phyloP scores from a whole-genome alignment of 768 basidiomycete genomes.

The Tremella yokohamensis region DNA sequence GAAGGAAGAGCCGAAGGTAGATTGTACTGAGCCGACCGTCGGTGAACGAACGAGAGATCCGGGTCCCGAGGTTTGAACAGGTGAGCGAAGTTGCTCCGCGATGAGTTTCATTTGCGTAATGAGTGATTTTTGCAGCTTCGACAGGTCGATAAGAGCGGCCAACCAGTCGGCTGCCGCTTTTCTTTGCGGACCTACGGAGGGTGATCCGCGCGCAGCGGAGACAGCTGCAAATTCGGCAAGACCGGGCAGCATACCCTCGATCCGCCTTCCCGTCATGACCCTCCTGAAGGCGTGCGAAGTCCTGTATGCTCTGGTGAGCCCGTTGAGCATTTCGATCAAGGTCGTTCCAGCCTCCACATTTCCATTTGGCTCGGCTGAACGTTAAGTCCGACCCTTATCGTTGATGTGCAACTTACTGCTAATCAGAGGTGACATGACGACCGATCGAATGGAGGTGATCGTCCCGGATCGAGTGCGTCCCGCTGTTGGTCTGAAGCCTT shows the following conservation, averaged over 20 bases:
- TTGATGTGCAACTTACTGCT: slow-evolving; percentile 11
- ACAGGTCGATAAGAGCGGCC: slow-evolving; percentile 25
- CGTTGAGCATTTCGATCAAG: slow-evolving; percentile 15
- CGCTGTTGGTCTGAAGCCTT: slow-evolving; percentile 20
- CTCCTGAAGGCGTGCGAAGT: slow-evolving; percentile 30
- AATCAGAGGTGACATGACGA: slow-evolving; percentile 19
- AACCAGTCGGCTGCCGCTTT: slow-evolving; percentile 26
- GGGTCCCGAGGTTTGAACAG: background rate
- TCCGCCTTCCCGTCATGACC: slow-evolving; percentile 21
- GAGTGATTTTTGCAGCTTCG: slow-evolving; percentile 25
- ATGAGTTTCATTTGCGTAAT: slow-evolving; percentile 22
- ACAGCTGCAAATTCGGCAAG: slow-evolving; percentile 42
- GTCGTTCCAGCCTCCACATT: slow-evolving; percentile 12
- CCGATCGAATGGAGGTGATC: slow-evolving; percentile 28
- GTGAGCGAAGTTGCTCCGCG: slow-evolving; percentile 5
- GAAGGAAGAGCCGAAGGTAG: slow-evolving; percentile 16
- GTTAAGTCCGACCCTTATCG: background rate
- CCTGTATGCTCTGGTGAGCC: slow-evolving; percentile 26
- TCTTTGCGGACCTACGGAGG: slow-evolving; percentile 21
- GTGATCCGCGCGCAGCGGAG: slow-evolving; percentile 16
- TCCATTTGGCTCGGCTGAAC: background rate
- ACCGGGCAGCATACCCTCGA: slow-evolving; percentile 33
- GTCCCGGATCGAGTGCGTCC: slow-evolving; percentile 30
- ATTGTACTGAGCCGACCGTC: background rate
- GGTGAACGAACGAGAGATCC: slow-evolving; percentile 8